A percentile compares a stretch with the other conserved stretches of the same genome.
phyloP scores from a whole-genome alignment of 768 basidiomycete species.

The Gloeopeniophorella convolvens region DNA sequence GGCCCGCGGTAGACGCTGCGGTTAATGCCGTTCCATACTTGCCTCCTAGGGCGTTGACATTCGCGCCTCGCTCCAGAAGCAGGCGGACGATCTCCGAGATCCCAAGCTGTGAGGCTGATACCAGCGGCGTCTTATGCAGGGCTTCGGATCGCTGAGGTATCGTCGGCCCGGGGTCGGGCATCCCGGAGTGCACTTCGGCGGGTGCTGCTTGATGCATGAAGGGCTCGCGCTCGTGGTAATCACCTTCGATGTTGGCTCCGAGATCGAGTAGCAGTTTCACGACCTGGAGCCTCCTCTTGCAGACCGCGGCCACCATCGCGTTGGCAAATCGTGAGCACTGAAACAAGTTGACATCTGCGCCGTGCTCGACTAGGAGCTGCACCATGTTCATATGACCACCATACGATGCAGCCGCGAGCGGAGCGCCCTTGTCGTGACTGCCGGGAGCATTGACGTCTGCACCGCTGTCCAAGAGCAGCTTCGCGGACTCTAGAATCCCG shows the following conservation, averaged over 20 bases:
- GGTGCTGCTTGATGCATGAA: no score
- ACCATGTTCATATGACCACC: background rate
- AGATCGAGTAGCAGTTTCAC: no score
- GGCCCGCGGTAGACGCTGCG: background rate
- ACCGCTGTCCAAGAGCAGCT: background rate
- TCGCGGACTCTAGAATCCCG: background rate
- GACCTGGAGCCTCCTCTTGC: no score
- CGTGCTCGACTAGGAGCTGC: background rate
- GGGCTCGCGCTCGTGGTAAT: no score
- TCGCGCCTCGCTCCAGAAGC: background rate
- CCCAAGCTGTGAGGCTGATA: background rate
- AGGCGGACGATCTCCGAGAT: background rate
- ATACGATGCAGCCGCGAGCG: background rate
- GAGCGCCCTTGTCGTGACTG: background rate
- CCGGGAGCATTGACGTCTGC: background rate
- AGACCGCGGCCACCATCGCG: no score
- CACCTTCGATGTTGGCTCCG: no score
- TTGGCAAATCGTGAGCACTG: no score
- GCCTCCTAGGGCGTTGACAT: background rate
- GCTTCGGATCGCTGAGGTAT: no score
- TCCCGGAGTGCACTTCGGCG: no score
- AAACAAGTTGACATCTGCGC: background rate
- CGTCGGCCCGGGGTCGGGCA: no score
- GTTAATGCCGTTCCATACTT: background rate
- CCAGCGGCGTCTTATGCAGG: background rate